Conservation (phyloP, 495 filamentous ascomycete genomes). For the Niebla homalea region DNA sequence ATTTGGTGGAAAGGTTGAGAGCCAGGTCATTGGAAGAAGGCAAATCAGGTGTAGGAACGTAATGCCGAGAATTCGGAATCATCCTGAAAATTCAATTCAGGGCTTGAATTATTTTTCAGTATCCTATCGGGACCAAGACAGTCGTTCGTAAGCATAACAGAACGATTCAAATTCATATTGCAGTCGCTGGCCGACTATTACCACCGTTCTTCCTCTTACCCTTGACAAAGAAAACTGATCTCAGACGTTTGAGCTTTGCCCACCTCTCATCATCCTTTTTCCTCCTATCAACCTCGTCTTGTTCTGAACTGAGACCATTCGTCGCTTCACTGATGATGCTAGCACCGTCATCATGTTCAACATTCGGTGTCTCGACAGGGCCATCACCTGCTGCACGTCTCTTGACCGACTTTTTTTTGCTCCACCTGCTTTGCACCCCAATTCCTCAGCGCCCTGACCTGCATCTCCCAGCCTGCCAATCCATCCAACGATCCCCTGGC, state of each 20-base stretch:
- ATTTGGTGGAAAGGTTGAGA: neutral
- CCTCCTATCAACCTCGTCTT: slow-evolving; percentile 22
- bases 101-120: too few relatives aligned
- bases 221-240: slow-evolving; percentile 33
- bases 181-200: neutral
- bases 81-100: too few relatives aligned
- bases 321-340: slow-evolving; percentile 17
- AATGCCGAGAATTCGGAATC: too few relatives aligned
- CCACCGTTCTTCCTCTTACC: slow-evolving; percentile 8
- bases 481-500: slow-evolving; percentile 15
- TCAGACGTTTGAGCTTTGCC: slow-evolving; percentile 36
- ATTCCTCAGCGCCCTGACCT: slow-evolving; percentile 28
- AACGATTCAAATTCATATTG: too few relatives aligned
- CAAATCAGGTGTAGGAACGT: neutral
- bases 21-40: neutral
- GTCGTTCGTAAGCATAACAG: too few relatives aligned
- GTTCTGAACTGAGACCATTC: slow-evolving; percentile 13
- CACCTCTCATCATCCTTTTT: slow-evolving; percentile 38
- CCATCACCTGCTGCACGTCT: neutral
- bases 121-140: too few relatives aligned
- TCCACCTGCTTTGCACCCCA: neutral
- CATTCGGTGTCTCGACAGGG: neutral
- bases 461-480: slow-evolving; percentile 34
- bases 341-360: neutral
- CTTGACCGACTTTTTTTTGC: neutral